Conservation (phyloP, 345 rosid genomes). For the Sisymbrium irio region DNA sequence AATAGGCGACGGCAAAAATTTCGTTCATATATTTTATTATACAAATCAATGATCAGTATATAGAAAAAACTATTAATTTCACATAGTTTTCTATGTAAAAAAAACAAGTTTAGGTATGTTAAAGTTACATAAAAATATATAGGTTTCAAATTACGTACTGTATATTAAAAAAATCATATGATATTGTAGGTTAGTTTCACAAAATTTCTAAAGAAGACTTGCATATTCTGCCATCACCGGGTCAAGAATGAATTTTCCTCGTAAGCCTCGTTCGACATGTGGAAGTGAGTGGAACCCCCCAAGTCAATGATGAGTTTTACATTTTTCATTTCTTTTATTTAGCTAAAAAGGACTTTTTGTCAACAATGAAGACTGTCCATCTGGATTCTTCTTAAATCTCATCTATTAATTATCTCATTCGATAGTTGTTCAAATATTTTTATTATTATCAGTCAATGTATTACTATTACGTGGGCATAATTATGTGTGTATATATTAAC, state of each 20-base stretch:
- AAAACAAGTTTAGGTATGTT: background rate
- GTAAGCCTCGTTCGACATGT: constrained; percentile 1
- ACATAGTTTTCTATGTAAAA: background rate
- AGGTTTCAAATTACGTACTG: background rate
- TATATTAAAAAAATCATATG: background rate
- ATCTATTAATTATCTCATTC: background rate
- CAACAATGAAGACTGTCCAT: background rate
- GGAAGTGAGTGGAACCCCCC: background rate
- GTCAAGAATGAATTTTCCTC: constrained; percentile 13
- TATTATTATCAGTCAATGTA: background rate
- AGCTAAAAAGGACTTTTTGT: background rate
- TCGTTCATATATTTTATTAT: background rate
- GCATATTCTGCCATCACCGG: background rate
- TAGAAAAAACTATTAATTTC: background rate
- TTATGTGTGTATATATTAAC: no score
- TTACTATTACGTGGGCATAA: no score
- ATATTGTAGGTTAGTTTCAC: background rate
- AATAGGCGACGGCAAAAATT: background rate
- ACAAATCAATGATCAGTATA: background rate
- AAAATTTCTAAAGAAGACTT: background rate
- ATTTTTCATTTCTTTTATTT: background rate
- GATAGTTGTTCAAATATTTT: background rate
- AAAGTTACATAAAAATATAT: background rate
- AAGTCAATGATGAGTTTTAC: background rate
- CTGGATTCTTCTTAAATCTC: background rate